phyloP scores from a whole-genome alignment of 208 protist genomes.

The Acanthamoeba royreba region DNA sequence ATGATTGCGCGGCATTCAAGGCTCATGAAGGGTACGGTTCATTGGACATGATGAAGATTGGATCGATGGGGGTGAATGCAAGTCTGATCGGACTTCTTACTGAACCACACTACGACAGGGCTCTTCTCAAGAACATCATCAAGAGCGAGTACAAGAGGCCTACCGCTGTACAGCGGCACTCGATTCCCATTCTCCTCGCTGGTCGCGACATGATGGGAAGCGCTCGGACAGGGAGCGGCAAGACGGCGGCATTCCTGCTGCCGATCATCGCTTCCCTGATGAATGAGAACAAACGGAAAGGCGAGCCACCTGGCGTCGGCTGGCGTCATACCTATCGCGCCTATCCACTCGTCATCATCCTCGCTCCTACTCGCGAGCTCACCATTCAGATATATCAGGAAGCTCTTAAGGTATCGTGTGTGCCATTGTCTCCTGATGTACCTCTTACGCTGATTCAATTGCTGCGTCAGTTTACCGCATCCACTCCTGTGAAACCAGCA shows the following conservation, averaged over 20 bases:
- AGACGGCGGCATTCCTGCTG: slow-evolving; percentile 98
- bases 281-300: slow-evolving; percentile 66
- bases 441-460: background rate
- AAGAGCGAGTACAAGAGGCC: slow-evolving; percentile 94
- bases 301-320: background rate
- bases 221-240: slow-evolving; percentile 96
- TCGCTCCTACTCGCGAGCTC: slow-evolving; percentile 96
- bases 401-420: slow-evolving; percentile 60
- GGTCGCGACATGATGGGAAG: slow-evolving; percentile 97
- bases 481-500: slow-evolving; percentile 89
- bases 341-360: slow-evolving; percentile 88
- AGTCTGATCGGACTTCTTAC: too few relatives aligned
- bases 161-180: slow-evolving; percentile 97
- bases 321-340: slow-evolving; percentile 43
- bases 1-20: background rate
- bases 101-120: background rate
- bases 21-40: background rate
- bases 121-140: slow-evolving; percentile 91
- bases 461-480: background rate
- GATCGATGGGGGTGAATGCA: too few relatives aligned
- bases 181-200: slow-evolving; percentile 92
- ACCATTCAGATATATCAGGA: slow-evolving; percentile 96
- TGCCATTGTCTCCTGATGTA: background rate
- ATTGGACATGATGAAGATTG: background rate
- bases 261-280: slow-evolving; percentile 93